Evolutionary conservation across 176 grass and related monocot genomes (phyloP).

Genomic region (Chloris gayana): DNA sequence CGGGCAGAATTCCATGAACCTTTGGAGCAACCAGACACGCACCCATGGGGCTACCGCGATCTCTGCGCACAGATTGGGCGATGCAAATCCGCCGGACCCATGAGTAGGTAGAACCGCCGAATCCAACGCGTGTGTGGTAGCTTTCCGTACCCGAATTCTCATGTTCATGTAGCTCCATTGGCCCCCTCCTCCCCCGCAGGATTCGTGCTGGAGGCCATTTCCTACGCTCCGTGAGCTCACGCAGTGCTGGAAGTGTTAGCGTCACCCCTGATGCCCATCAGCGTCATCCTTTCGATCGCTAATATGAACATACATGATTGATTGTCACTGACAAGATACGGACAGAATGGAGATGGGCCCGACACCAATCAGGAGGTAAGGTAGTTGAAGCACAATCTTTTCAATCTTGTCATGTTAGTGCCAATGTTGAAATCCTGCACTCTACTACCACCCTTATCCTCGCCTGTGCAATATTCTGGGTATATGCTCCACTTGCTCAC

Average conservation of each 20-base stretch:
- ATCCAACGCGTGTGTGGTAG: neutral
- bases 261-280: conserved; percentile 13
- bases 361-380: conserved; percentile 8
- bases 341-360: conserved; percentile 14
- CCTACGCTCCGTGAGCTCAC: conserved; percentile 19
- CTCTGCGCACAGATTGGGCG: conserved; percentile 25
- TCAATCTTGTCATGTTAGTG: conserved; percentile 35
- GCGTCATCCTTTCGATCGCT: conserved; percentile 7
- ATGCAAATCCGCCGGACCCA: neutral
- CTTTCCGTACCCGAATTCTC: neutral
- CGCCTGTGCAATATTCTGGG: neutral
- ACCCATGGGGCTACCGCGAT: conserved; percentile 31
- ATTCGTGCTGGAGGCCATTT: neutral
- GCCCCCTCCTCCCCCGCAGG: neutral
- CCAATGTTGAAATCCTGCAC: conserved; percentile 13
- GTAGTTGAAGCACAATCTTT: conserved; percentile 21
- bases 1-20: conserved; percentile 31
- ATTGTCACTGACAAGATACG: neutral
- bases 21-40: conserved; percentile 28
- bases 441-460: conserved; percentile 1
- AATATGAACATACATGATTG: neutral
- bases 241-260: neutral
- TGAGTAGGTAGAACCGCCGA: neutral
- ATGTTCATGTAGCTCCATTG: conserved; percentile 27
- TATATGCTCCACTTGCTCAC: conserved; percentile 17